phyloP scores from a whole-genome alignment of 164 flowering plant genomes.

The Liriodendron chinense region DNA sequence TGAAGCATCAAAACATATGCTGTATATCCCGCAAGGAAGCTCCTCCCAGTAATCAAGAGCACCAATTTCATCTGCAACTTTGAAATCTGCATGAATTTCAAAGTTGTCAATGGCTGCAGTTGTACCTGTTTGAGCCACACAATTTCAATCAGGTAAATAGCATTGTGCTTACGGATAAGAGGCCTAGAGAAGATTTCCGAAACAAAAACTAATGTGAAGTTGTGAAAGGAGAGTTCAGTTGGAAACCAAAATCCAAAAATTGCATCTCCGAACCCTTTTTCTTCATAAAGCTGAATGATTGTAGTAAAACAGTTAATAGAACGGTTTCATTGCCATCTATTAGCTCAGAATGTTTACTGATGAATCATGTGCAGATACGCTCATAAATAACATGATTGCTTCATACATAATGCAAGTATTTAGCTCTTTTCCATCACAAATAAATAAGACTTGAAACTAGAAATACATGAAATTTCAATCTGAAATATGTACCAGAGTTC shows the following conservation, averaged over 20 bases:
- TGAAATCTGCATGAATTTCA: constrained; percentile 34
- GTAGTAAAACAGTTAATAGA: neutral
- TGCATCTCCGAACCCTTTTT: neutral
- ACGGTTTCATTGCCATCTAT: too few species aligned
- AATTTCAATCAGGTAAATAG: neutral
- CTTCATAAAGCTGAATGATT: neutral
- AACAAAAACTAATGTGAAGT: neutral
- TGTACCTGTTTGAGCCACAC: neutral
- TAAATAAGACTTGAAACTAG: neutral
- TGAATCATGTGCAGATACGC: too few species aligned
- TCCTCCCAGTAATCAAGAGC: constrained; percentile 72
- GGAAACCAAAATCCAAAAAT: neutral
- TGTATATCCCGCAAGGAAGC: constrained; percentile 88
- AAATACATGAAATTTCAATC: neutral
- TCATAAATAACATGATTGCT: too few species aligned
- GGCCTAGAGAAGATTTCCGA: neutral
- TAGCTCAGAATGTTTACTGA: too few species aligned
- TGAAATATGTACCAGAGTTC: constrained; percentile 38
- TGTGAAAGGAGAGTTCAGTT: neutral
- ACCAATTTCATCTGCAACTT: constrained; percentile 27
- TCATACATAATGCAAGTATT: too few species aligned
- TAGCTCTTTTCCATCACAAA: neutral
- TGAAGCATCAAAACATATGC: constrained; percentile 37
- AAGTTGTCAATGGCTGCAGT: constrained; percentile 1
- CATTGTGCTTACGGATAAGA: neutral